These are phyloP conservation scores for Calonectria pseudoreteaudii DNA, from an alignment of 2,329 filamentous ascomycete species.

Conservation along the genomic window DNA sequence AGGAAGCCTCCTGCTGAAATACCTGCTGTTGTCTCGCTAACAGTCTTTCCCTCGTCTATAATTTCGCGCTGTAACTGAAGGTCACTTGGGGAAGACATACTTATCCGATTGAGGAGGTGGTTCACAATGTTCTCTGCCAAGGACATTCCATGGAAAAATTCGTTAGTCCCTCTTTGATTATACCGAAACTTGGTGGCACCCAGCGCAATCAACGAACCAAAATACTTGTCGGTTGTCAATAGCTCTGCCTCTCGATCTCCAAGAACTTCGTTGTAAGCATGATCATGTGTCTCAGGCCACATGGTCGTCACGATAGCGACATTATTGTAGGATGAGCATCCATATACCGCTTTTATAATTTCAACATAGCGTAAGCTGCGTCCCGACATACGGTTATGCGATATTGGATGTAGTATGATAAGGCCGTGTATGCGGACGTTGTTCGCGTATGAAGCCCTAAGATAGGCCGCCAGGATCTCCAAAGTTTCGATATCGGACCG, in stretches of 20 bases:
- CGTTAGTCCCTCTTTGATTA: not conserved
- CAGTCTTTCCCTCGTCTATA: not conserved
- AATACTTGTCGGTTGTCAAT: not conserved
- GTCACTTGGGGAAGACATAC: not conserved
- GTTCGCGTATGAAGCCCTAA: slow-evolving; percentile 27
- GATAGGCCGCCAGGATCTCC: slow-evolving; percentile 21
- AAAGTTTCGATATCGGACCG: slow-evolving; percentile 4
- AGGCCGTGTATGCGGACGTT: slow-evolving; percentile 16
- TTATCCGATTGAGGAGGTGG: not conserved
- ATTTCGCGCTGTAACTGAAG: slow-evolving; percentile 21
- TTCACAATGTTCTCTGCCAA: slow-evolving; percentile 4
- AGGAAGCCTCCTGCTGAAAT: not conserved
- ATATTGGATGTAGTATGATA: slow-evolving; percentile 23
- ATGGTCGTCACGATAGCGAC: slow-evolving; percentile 26
- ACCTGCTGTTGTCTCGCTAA: slow-evolving; percentile 12
- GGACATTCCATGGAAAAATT: not conserved
- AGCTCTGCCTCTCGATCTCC: slow-evolving; percentile 15
- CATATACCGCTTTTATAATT: slow-evolving; percentile 17
- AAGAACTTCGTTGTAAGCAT: not conserved
- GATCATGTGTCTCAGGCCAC: slow-evolving; percentile 16
- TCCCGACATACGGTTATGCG: slow-evolving; percentile 27
- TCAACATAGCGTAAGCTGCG: slow-evolving; percentile 7
- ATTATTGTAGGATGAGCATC: not conserved
- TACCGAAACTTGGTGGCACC: slow-evolving; percentile 17
- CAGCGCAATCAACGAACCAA: not conserved